Conservation (phyloP, 345 rosid species). For the Tarenaya hassleriana region DNA sequence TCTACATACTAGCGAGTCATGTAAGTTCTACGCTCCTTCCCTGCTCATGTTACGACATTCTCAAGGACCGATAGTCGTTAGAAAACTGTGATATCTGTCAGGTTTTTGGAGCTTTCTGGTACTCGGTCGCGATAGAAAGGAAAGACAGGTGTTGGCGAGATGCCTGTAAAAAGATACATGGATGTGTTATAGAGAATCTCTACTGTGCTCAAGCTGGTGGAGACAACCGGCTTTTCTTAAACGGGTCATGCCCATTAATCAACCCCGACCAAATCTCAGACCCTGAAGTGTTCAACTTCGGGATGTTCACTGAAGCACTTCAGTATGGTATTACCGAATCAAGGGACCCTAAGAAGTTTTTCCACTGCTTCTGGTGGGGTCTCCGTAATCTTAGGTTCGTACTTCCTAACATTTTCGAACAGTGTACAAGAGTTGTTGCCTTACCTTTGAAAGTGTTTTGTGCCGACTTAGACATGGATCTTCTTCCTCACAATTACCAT, state of each 20-base stretch:
- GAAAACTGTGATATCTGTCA: neutral
- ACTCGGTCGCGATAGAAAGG: slow-evolving; percentile 34
- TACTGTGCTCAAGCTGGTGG: slow-evolving; percentile 13
- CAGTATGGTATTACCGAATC: slow-evolving; percentile 31
- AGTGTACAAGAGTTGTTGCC: too few species aligned
- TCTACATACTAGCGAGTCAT: slow-evolving; percentile 36
- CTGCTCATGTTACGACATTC: neutral
- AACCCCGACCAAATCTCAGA: slow-evolving; percentile 23
- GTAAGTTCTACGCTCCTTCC: slow-evolving; percentile 16
- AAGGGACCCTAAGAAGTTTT: slow-evolving; percentile 26
- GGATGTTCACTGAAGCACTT: slow-evolving; percentile 31
- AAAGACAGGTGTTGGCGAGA: slow-evolving; percentile 38
- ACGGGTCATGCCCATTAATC: slow-evolving; percentile 20
- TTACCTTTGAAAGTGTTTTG: too few species aligned
- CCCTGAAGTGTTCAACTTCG: slow-evolving; percentile 29
- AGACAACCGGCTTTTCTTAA: slow-evolving; percentile 13
- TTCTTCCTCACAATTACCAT: neutral
- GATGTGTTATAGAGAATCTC: neutral
- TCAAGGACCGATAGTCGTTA: neutral
- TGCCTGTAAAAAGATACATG: neutral
- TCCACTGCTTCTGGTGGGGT: slow-evolving; percentile 38
- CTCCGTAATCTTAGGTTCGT: slow-evolving; percentile 36
- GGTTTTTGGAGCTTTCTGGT: slow-evolving; percentile 34
- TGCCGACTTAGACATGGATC: too few species aligned
- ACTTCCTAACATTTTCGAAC: too few species aligned